phyloP scores from a whole-genome alignment of 1,284 basidiomycete species.

The Boletus sp. region DNA sequence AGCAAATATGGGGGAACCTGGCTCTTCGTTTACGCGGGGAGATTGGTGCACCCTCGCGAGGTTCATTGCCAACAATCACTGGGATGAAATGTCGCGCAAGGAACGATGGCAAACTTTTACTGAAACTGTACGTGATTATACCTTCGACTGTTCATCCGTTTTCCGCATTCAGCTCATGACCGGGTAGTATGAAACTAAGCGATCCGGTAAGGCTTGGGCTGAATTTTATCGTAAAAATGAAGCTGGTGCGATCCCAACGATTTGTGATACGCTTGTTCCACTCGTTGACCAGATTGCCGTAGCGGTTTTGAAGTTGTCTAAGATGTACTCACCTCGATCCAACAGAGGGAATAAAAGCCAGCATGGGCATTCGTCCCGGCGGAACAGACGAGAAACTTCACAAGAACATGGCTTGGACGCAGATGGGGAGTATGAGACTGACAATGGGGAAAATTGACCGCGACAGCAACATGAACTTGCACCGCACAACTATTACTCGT shows the following conservation, averaged over 20 bases:
- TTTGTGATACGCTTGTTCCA: neutral
- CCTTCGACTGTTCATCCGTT: neutral
- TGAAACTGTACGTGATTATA: constrained; percentile 41
- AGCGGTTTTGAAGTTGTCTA: constrained; percentile 29
- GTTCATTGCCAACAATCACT: constrained; percentile 51
- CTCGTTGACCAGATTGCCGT: constrained; percentile 6
- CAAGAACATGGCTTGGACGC: constrained; percentile 11
- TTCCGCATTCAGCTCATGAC: constrained; percentile 1
- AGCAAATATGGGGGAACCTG: constrained; percentile 51
- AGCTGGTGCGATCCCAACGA: constrained; percentile 38
- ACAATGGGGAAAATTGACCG: constrained; percentile 16
- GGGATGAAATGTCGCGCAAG: constrained; percentile 39
- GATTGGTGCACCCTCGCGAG: constrained; percentile 58
- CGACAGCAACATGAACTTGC: neutral
- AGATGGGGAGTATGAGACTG: constrained; percentile 25
- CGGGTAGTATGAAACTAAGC: constrained; percentile 41
- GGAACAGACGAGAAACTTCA: constrained; percentile 8
- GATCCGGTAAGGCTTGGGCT: constrained; percentile 56
- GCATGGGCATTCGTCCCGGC: constrained; percentile 24
- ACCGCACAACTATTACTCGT: neutral
- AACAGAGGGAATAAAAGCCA: constrained; percentile 13
- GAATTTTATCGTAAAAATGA: constrained; percentile 57
- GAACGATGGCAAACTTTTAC: constrained; percentile 55
- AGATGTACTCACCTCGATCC: constrained; percentile 14
- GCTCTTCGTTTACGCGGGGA: constrained; percentile 50